Percentiles rank a stretch among this genome's conserved stretches.
Evolutionary conservation across 2,329 filamentous ascomycete species (phyloP).

Genomic region (Pyrenochaeta sp.): DNA sequence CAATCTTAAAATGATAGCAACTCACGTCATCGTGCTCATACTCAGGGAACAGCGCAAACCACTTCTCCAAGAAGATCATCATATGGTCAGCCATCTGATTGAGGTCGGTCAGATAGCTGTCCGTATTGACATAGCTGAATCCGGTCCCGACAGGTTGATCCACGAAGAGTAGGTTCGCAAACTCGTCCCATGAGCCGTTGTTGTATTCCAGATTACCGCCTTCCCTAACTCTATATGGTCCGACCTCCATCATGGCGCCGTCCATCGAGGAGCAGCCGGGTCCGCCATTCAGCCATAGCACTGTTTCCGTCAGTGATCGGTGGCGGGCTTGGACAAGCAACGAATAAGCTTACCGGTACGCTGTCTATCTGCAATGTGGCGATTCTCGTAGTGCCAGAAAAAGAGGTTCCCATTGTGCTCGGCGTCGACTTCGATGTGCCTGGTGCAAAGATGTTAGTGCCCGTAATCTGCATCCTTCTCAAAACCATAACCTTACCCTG

Average conservation of each 20-base stretch:
- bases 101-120: constrained; percentile 86
- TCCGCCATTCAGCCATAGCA: constrained; percentile 97
- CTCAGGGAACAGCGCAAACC: constrained; percentile 88
- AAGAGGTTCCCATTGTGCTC: constrained; percentile 92
- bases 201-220: constrained; percentile 77
- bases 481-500: constrained; percentile 71
- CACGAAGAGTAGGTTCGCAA: constrained; percentile 94
- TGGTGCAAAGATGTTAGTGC: constrained; percentile 49
- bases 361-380: constrained; percentile 90
- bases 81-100: constrained; percentile 91
- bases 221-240: constrained; percentile 86
- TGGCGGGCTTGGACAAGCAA: not conserved
- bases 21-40: constrained; percentile 91
- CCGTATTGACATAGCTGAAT: constrained; percentile 92
- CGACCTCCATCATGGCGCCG: constrained; percentile 94
- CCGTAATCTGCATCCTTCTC: not conserved
- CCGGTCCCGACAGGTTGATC: constrained; percentile 97
- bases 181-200: constrained; percentile 98
- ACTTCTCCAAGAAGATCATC: constrained; percentile 87
- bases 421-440: constrained; percentile 88
- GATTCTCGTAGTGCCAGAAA: constrained; percentile 98
- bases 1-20: constrained; percentile 22
- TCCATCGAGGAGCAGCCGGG: constrained; percentile 98
- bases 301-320: constrained; percentile 36
- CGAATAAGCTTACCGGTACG: constrained; percentile 62